Percentiles rank a stretch among this genome's conserved stretches.
Evolutionary conservation across 108 stramenopile species (phyloP).

Genomic region (Asterionellopsis glacialis): DNA sequence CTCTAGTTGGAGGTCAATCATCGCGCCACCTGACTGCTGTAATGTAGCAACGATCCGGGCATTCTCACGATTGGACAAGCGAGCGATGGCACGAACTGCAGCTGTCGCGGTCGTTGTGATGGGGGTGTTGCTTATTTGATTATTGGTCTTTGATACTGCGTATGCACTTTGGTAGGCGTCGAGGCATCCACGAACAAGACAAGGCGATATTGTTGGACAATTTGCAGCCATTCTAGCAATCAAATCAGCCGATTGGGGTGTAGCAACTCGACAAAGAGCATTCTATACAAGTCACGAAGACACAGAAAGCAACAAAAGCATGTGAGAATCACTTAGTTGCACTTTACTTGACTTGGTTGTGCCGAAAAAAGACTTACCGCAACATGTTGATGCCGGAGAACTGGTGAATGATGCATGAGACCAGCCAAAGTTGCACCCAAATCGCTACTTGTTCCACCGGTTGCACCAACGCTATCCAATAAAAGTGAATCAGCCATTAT

Average conservation of each 20-base stretch:
- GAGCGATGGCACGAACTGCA: constrained; percentile 35
- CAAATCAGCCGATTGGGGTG: constrained; percentile 47
- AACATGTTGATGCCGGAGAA: constrained; percentile 57
- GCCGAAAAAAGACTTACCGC: constrained; percentile 42
- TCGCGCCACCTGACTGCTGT: constrained; percentile 20
- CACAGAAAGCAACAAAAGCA: constrained; percentile 1
- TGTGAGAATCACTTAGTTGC: neutral
- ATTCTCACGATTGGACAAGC: constrained; percentile 47
- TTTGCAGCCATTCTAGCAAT: constrained; percentile 65
- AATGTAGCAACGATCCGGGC: constrained; percentile 36
- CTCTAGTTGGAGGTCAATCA: constrained; percentile 50
- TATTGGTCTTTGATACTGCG: neutral
- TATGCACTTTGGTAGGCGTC: constrained; percentile 39
- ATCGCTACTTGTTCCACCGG: constrained; percentile 12
- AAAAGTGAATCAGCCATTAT: constrained; percentile 4
- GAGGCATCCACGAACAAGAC: constrained; percentile 61
- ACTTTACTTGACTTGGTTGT: neutral
- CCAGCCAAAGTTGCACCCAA: constrained; percentile 40
- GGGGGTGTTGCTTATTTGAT: constrained; percentile 1
- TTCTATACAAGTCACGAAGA: constrained; percentile 17
- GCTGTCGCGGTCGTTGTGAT: constrained; percentile 30
- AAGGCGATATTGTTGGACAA: constrained; percentile 47
- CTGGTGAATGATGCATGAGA: constrained; percentile 62
- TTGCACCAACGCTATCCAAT: neutral
- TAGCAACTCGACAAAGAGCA: constrained; percentile 61